These are phyloP conservation scores for Osmanthus fragrans DNA, from an alignment of 257 asterid species.

Conservation along the genomic window DNA sequence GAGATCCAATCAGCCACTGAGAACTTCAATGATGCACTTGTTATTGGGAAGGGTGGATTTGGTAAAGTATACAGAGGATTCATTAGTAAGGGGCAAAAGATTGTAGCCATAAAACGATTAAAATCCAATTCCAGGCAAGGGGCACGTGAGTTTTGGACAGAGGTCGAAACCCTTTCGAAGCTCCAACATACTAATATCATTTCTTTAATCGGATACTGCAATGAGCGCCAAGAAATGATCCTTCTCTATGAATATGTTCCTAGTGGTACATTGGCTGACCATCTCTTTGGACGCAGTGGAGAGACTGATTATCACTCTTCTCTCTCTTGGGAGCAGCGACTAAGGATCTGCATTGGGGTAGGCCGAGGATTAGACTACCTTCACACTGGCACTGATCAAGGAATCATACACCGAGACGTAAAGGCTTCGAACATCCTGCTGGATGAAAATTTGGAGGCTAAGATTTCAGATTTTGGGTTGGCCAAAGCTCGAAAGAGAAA, in stretches of 20 bases:
- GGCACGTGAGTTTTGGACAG: slow-evolving; percentile 45
- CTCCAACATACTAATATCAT: slow-evolving; percentile 49
- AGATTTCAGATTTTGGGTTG: slow-evolving; percentile 69
- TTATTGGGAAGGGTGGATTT: slow-evolving; percentile 55
- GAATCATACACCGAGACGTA: slow-evolving; percentile 59
- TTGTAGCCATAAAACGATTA: slow-evolving; percentile 50
- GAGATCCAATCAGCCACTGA: slow-evolving; percentile 45
- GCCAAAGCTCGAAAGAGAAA: slow-evolving; percentile 45
- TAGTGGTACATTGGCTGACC: slow-evolving; percentile 48
- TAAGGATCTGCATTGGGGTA: slow-evolving; percentile 49
- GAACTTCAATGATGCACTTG: slow-evolving; percentile 33
- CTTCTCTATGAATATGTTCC: slow-evolving; percentile 50
- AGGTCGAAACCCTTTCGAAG: slow-evolving; percentile 48
- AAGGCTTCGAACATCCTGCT: slow-evolving; percentile 59
- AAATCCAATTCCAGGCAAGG: slow-evolving; percentile 49
- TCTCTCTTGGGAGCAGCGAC: slow-evolving; percentile 46
- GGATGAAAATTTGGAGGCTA: slow-evolving; percentile 49
- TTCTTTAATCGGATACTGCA: slow-evolving; percentile 56
- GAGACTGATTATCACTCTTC: slow-evolving; percentile 1
- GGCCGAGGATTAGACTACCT: slow-evolving; percentile 55
- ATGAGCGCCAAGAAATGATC: slow-evolving; percentile 42
- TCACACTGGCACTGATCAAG: slow-evolving; percentile 36
- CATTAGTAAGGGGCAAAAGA: slow-evolving; percentile 33
- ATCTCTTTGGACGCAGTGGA: slow-evolving; percentile 37
- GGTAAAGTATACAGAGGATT: slow-evolving; percentile 54